These are phyloP conservation scores for Ulota crispa DNA, from an alignment of 225 moss, liverwort and hornwort genomes.

Conservation along the genomic window DNA sequence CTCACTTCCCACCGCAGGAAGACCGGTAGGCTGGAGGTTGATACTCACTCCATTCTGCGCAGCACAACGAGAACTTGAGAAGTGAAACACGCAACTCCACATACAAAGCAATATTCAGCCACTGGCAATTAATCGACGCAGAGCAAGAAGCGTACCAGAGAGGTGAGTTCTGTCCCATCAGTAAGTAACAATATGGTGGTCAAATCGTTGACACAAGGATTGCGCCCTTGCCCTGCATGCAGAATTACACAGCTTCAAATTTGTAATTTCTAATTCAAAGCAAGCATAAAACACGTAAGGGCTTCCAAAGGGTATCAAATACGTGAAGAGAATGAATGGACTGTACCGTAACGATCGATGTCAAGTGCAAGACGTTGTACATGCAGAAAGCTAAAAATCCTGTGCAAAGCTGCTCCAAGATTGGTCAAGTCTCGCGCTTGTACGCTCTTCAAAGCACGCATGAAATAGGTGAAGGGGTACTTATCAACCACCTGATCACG, in stretches of 20 bases:
- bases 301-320: background rate
- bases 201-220: constrained; percentile 85
- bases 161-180: constrained; percentile 97
- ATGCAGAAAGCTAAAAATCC: constrained; percentile 94
- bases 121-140: constrained; percentile 15
- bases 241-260: background rate
- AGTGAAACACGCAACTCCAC: background rate
- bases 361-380: constrained; percentile 83
- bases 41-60: constrained; percentile 86
- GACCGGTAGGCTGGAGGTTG: constrained; percentile 67
- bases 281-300: background rate
- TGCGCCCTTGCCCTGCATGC: constrained; percentile 95
- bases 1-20: constrained; percentile 73
- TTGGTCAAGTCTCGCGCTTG: constrained; percentile 98
- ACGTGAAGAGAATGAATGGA: constrained; percentile 1
- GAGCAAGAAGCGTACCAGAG: constrained; percentile 60
- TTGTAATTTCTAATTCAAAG: background rate
- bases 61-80: constrained; percentile 23
- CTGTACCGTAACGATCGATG: constrained; percentile 86
- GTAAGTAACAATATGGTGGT: constrained; percentile 96
- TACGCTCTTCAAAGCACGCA: constrained; percentile 91
- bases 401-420: constrained; percentile 91
- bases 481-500: constrained; percentile 89
- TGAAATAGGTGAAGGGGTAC: constrained; percentile 94
- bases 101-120: constrained; percentile 1